Percentiles rank a stretch among this genome's conserved stretches.
Evolutionary conservation across 805 yeast genomes (phyloP).

Genomic region (Allodekkera sacchari): DNA sequence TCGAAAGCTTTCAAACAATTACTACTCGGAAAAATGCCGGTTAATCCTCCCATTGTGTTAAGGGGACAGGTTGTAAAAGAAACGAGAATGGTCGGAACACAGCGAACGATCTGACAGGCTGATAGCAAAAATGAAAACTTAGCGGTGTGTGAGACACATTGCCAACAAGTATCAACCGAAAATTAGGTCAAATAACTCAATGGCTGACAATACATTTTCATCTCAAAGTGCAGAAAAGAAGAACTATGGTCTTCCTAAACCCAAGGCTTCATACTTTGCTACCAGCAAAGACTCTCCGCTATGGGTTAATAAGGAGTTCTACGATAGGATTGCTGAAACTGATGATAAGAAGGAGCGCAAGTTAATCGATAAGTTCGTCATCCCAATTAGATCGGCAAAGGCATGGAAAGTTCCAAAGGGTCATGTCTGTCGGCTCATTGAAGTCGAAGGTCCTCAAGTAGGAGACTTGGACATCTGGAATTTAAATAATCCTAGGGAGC

Average conservation of each 20-base stretch:
- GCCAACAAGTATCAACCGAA: no score
- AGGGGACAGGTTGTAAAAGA: no score
- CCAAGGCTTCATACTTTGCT: slow-evolving; percentile 51
- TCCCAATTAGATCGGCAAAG: slow-evolving; percentile 49
- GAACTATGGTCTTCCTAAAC: slow-evolving; percentile 25
- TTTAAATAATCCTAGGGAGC: slow-evolving; percentile 49
- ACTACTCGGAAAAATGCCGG: no score
- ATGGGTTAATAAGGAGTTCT: slow-evolving; percentile 41
- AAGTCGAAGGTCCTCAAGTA: slow-evolving; percentile 67
- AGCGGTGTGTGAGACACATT: no score
- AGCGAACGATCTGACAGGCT: no score
- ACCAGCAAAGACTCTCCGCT: slow-evolving; percentile 41
- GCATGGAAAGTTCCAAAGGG: slow-evolving; percentile 60
- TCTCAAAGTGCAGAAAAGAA: slow-evolving; percentile 18
- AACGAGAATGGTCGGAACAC: no score
- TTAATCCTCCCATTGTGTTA: no score
- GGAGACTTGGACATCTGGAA: slow-evolving; percentile 65
- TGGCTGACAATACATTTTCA: no score
- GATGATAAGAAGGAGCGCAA: slow-evolving; percentile 31
- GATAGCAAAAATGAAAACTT: no score
- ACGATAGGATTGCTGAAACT: slow-evolving; percentile 32
- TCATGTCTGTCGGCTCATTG: slow-evolving; percentile 47
- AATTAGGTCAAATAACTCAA: no score
- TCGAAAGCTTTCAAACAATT: no score
- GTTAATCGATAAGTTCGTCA: slow-evolving; percentile 31